Conservation (phyloP, 208 protist genomes). For the Strigomonas galati region DNA sequence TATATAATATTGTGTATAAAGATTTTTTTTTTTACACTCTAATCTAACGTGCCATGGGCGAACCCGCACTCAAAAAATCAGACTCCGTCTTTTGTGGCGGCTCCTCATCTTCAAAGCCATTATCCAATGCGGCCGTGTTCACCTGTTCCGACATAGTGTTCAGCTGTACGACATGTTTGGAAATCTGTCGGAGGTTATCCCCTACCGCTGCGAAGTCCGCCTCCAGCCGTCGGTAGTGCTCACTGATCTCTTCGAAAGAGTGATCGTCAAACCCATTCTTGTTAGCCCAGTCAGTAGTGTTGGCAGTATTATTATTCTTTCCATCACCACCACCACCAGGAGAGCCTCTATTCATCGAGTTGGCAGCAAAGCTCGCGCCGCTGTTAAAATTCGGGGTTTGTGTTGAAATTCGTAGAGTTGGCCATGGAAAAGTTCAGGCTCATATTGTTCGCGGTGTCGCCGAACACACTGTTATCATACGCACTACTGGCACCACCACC, state of each 20-base stretch:
- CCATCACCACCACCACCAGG: too few species aligned
- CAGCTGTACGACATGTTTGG: constrained; percentile 72
- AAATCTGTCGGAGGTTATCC: constrained; percentile 75
- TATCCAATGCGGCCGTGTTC: constrained; percentile 22
- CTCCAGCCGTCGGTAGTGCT: constrained; percentile 72
- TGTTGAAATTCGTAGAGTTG: too few species aligned
- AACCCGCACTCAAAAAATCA: too few species aligned
- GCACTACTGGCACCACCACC: too few species aligned
- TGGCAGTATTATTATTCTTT: constrained; percentile 15
- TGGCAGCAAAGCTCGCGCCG: too few species aligned
- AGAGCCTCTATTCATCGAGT: too few species aligned
- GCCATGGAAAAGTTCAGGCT: neutral
- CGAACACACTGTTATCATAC: neutral
- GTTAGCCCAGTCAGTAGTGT: constrained; percentile 25
- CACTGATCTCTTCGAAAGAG: constrained; percentile 70
- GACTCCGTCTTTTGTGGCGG: too few species aligned
- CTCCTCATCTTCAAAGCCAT: too few species aligned
- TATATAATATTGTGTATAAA: neutral
- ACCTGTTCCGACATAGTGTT: constrained; percentile 81
- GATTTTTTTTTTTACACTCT: too few species aligned
- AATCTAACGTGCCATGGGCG: too few species aligned
- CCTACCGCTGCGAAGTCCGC: constrained; percentile 68
- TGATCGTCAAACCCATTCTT: constrained; percentile 55
- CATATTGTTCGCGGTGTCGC: constrained; percentile 1
- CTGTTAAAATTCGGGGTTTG: too few species aligned